Evolutionary conservation across 495 filamentous ascomycete species (phyloP).

Genomic region (Penicillium herquei): DNA sequence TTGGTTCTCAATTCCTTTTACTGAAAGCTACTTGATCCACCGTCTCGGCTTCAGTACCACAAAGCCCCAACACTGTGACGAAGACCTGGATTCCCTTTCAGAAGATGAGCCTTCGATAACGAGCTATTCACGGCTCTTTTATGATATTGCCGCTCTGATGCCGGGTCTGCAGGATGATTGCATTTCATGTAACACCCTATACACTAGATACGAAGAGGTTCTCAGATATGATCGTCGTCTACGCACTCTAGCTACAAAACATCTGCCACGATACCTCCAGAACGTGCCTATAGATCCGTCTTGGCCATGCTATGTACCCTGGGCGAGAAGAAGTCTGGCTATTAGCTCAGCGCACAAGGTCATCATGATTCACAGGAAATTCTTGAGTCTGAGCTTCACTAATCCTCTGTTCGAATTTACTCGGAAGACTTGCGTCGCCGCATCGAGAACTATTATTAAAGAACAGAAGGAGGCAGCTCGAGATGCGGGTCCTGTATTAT

Average conservation of each 20-base stretch:
- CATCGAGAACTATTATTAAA: constrained; percentile 41
- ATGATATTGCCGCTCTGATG: constrained; percentile 37
- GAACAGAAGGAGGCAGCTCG: constrained; percentile 29
- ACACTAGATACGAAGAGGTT: constrained; percentile 39
- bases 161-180: constrained; percentile 38
- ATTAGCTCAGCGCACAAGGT: constrained; percentile 43
- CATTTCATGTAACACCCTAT: constrained; percentile 25
- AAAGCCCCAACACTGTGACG: constrained; percentile 33
- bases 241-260: constrained; percentile 26
- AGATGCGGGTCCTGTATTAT: constrained; percentile 37
- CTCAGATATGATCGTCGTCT: constrained; percentile 36
- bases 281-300: constrained; percentile 28
- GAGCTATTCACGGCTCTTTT: constrained; percentile 31
- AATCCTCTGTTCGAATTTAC: constrained; percentile 39
- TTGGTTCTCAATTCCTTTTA: constrained; percentile 46
- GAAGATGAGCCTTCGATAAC: constrained; percentile 30
- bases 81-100: constrained; percentile 29
- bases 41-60: constrained; percentile 27
- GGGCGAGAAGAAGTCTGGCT: constrained; percentile 33
- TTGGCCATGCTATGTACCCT: constrained; percentile 39
- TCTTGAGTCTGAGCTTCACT: constrained; percentile 39
- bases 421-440: constrained; percentile 36
- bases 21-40: constrained; percentile 40
- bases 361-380: constrained; percentile 48
- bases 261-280: constrained; percentile 28